Conservation (phyloP, 2,329 filamentous ascomycete species). For the Didymella keratinophila region DNA sequence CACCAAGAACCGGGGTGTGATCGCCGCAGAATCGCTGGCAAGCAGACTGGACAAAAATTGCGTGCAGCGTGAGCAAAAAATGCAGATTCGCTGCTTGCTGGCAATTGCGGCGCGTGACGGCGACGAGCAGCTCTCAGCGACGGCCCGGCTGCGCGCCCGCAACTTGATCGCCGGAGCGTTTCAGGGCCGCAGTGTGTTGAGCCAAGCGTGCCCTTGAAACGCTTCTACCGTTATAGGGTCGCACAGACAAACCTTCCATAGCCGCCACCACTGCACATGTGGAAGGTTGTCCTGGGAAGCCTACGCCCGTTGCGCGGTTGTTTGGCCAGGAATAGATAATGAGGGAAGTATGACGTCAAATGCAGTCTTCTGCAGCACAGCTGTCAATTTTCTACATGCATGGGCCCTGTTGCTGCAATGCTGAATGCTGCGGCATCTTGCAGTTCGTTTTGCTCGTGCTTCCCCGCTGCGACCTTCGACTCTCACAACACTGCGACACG, state of each 20-base stretch:
- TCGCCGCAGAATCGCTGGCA: conserved; percentile 9
- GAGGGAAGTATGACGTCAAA: conserved; percentile 2
- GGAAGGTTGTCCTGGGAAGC: conserved; percentile 15
- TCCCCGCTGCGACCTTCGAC: conserved; percentile 6
- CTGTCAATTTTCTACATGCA: conserved; percentile 11
- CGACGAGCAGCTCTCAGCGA: conserved; percentile 13
- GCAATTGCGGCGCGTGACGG: conserved; percentile 24
- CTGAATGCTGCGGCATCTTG: neutral
- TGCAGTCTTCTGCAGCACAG: neutral
- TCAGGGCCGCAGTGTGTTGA: conserved; percentile 33
- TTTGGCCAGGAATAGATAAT: conserved; percentile 9
- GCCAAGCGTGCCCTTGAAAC: conserved; percentile 41
- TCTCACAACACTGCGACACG: conserved; percentile 11
- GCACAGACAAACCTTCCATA: conserved; percentile 21
- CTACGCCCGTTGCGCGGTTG: conserved; percentile 1
- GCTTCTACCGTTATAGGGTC: conserved; percentile 14
- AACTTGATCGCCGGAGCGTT: conserved; percentile 32
- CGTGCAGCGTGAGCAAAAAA: conserved; percentile 2
- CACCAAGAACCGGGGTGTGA: conserved; percentile 8
- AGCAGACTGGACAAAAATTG: conserved; percentile 6
- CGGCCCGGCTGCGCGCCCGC: conserved; percentile 16
- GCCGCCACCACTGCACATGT: conserved; percentile 10
- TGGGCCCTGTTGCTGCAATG: conserved; percentile 1
- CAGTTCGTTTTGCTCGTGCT: conserved; percentile 9
- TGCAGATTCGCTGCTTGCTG: conserved; percentile 5